These are phyloP conservation scores for Myxozyma neotropica DNA, from an alignment of 805 yeast genomes.

Conservation along the genomic window DNA sequence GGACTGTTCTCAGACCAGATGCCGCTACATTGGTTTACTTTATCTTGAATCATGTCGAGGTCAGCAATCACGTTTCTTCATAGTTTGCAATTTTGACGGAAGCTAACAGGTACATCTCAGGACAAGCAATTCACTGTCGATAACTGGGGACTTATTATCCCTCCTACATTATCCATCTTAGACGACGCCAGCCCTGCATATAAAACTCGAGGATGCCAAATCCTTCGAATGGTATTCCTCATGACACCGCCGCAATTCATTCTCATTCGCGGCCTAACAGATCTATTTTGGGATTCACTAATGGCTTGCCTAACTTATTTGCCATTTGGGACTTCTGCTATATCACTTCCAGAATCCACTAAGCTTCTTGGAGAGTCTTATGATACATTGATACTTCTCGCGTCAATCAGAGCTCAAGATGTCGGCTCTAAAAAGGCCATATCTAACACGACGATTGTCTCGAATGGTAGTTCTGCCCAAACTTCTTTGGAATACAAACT, in stretches of 20 bases:
- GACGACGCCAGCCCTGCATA: conserved; percentile 20
- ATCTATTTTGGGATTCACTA: conserved; percentile 30
- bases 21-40: conserved; percentile 23
- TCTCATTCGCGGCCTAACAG: conserved; percentile 26
- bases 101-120: too few relatives aligned
- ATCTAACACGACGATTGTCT: not conserved
- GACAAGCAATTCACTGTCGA: conserved; percentile 4
- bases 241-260: conserved; percentile 16
- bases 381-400: conserved; percentile 7
- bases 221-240: not conserved
- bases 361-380: conserved; percentile 14
- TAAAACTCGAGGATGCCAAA: conserved; percentile 19
- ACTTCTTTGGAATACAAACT: not conserved
- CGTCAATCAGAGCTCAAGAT: conserved; percentile 18
- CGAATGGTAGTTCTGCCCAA: not conserved
- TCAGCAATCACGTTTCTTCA: not conserved
- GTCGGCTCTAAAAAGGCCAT: conserved; percentile 15
- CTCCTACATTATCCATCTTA: conserved; percentile 19
- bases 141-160: conserved; percentile 27
- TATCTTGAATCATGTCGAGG: conserved; percentile 4
- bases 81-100: too few relatives aligned
- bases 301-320: conserved; percentile 22
- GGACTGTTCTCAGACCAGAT: conserved; percentile 25
- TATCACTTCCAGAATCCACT: conserved; percentile 18
- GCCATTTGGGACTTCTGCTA: conserved; percentile 25